These are phyloP conservation scores for Spergularia marina DNA, from an alignment of 148 eudicot genomes.

Conservation along the genomic window DNA sequence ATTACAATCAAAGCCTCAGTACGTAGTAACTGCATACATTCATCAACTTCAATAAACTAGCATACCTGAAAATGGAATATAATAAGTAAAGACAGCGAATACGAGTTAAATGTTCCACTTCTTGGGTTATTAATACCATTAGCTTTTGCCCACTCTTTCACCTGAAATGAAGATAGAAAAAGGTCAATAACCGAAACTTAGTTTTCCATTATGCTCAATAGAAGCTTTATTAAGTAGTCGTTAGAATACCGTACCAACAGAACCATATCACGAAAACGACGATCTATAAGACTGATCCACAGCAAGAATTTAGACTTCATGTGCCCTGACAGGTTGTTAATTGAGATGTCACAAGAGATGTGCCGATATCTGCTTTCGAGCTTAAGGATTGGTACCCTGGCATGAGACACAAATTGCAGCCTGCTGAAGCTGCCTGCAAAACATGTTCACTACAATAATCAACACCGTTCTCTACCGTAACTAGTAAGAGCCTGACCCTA, in stretches of 20 bases:
- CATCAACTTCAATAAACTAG: neutral
- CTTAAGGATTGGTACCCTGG: conserved; percentile 84
- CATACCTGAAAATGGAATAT: conserved; percentile 94
- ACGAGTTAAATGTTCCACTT: conserved; percentile 79
- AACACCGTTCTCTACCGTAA: neutral
- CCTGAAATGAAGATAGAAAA: conserved; percentile 43
- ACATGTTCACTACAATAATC: conserved; percentile 5
- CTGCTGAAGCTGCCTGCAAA: conserved; percentile 63
- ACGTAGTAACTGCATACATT: conserved; percentile 1
- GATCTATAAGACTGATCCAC: conserved; percentile 83
- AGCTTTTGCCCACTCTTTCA: conserved; percentile 98
- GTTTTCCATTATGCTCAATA: neutral
- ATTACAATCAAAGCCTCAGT: conserved; percentile 7
- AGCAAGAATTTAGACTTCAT: conserved; percentile 85
- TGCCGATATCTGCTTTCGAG: conserved; percentile 46
- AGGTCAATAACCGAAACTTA: conserved; percentile 14
- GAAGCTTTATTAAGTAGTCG: conserved; percentile 10
- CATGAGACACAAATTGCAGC: conserved; percentile 59
- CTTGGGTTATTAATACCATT: conserved; percentile 69
- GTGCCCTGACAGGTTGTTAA: conserved; percentile 74
- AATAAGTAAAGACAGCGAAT: conserved; percentile 72
- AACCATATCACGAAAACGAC: conserved; percentile 84
- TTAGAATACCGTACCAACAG: conserved; percentile 59
- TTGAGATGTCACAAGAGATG: conserved; percentile 87
- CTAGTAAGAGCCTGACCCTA: neutral